Evolutionary conservation across 2,329 filamentous ascomycete genomes (phyloP).

Genomic region (Aspergillus fijiensis): DNA sequence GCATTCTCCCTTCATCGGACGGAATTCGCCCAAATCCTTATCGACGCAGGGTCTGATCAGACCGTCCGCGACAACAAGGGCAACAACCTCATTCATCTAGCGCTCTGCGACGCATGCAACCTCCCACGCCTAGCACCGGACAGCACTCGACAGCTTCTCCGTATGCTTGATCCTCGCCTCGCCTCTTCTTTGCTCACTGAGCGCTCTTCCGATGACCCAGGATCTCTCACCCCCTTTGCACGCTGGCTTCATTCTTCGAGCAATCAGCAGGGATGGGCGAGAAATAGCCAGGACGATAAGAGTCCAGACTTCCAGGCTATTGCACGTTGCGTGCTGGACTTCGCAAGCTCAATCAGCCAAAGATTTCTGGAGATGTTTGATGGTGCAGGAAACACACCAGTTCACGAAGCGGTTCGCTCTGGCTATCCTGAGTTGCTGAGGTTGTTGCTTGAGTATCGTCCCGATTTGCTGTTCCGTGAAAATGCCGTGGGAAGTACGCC

Average conservation of each 20-base stretch:
- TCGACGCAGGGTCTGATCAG: constrained; percentile 69
- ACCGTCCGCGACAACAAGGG: constrained; percentile 59
- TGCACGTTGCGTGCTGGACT: constrained; percentile 22
- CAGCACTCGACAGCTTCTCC: constrained; percentile 58
- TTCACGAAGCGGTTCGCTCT: constrained; percentile 40
- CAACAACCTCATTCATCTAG: constrained; percentile 68
- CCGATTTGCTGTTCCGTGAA: constrained; percentile 65
- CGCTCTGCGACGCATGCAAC: constrained; percentile 37
- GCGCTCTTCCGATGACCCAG: constrained; percentile 27
- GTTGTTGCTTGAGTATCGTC: constrained; percentile 52
- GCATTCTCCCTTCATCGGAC: constrained; percentile 55
- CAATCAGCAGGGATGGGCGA: background rate
- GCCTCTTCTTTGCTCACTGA: constrained; percentile 33
- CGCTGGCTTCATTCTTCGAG: constrained; percentile 49
- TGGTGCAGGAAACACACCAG: constrained; percentile 44
- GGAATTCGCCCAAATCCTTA: constrained; percentile 54
- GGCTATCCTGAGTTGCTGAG: constrained; percentile 59
- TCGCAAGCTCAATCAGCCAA: constrained; percentile 53
- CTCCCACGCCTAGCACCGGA: constrained; percentile 34
- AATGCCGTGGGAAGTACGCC: constrained; percentile 76
- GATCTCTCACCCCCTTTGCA: constrained; percentile 54
- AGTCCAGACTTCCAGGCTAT: background rate
- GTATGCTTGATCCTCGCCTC: constrained; percentile 58
- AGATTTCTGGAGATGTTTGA: constrained; percentile 48
- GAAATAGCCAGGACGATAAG: background rate